Evolutionary conservation across 2,329 filamentous ascomycete species (phyloP).

Genomic region (Claviceps monticola): DNA sequence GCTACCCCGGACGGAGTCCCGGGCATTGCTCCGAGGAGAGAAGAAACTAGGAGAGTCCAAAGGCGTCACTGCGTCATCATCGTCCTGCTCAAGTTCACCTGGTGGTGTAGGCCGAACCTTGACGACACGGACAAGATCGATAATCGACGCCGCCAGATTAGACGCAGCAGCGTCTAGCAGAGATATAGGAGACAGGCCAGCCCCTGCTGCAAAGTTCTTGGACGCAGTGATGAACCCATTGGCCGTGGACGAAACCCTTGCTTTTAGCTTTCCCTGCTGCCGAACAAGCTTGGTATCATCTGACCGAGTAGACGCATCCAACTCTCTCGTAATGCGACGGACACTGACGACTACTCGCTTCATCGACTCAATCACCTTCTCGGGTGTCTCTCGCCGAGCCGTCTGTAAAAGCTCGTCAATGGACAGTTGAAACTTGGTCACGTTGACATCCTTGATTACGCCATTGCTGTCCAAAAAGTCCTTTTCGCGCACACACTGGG

Average conservation of each 20-base stretch:
- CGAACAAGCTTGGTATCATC: constrained; percentile 37
- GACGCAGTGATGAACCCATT: constrained; percentile 92
- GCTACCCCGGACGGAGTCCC: constrained; percentile 22
- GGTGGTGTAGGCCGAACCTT: constrained; percentile 69
- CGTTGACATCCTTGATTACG: constrained; percentile 76
- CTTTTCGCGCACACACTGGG: constrained; percentile 49
- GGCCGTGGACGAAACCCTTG: constrained; percentile 77
- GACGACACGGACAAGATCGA: constrained; percentile 71
- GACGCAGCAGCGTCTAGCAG: constrained; percentile 86
- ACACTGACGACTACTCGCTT: constrained; percentile 74
- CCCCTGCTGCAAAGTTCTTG: constrained; percentile 75
- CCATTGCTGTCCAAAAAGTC: constrained; percentile 59
- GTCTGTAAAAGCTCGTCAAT: constrained; percentile 79
- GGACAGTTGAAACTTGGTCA: constrained; percentile 89
- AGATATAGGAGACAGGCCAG: constrained; percentile 82
- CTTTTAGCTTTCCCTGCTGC: constrained; percentile 57
- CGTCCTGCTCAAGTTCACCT: constrained; percentile 65
- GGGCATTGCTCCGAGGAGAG: constrained; percentile 37
- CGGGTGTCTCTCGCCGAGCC: constrained; percentile 59
- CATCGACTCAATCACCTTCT: constrained; percentile 70
- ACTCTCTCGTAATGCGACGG: constrained; percentile 70
- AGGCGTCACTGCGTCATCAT: constrained; percentile 51
- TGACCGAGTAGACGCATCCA: constrained; percentile 43
- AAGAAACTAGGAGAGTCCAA: constrained; percentile 58
- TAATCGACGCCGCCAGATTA: constrained; percentile 71